Evolutionary conservation across 371 early-diverging fungal species (phyloP), one percentile per base, ranked within the genome.

Genomic region (Blastocladiella emersonii): DNA sequence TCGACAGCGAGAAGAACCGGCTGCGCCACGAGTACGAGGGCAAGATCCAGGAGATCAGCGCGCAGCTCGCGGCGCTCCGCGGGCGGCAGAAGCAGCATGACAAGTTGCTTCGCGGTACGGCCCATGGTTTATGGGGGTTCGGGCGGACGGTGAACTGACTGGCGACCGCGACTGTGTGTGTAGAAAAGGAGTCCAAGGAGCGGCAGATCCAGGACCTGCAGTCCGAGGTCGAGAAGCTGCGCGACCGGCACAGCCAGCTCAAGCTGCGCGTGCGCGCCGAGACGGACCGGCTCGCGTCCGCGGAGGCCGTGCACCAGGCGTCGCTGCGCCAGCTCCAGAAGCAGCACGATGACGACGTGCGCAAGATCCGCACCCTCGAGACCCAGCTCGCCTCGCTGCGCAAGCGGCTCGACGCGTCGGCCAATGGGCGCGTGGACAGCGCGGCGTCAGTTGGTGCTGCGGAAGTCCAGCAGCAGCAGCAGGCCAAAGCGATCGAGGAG

Each of bases 31-130:
- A 51, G 30, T 51, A 51, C 32, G 53, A 51, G 32, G 12, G 13
- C 53, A 51, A 51, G 53, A 51, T 51, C 5, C 15, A 30, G 30
- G n/a, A 48, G n/a, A 25, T 48, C 2, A 48, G n/a, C 48, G 48
- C 48, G 6, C 32, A 51, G 32, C 53, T 51, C 30, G 10, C 8
- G 13, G 53, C 53, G 32, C 53, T 51, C 15, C 53, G 53, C 30
- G 19, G 53, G 8, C 53, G 53, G 30, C 53, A 51, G 30, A 51
- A 51, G 53, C 53, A 51, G 32, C 53, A 51, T 19, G 53, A 51
- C 32, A 51, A 51, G 17, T 5, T 51, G 15, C 30, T 51, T 12
- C 27, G 30, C 2, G 48, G 48, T 48, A 48, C 25, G 48, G 4
- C 7, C n/a, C 25, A 3, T 3, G 1, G 13, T 13, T 39, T 5